phyloP scores from a whole-genome alignment of 345 rosid genomes.

The Triadica sebifera region DNA sequence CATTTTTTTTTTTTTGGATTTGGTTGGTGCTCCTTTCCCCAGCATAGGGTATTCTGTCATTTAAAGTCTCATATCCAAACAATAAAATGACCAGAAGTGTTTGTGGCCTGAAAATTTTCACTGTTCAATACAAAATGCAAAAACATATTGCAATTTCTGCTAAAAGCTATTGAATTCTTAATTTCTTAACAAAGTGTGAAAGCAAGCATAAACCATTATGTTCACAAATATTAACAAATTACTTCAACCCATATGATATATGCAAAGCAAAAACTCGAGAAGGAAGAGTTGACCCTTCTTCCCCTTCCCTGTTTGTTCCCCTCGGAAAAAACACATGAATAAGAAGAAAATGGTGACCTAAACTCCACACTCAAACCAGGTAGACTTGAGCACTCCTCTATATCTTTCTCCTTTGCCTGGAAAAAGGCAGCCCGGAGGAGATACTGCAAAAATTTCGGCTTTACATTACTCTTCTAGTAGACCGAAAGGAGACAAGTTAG shows the following conservation, averaged over 20 bases:
- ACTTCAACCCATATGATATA: background rate
- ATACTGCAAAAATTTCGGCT: constrained; percentile 28
- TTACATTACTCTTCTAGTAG: constrained; percentile 15
- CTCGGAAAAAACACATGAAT: background rate
- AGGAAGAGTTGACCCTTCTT: constrained; percentile 9
- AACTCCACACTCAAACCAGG: constrained; percentile 21
- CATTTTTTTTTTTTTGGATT: too few relatives aligned
- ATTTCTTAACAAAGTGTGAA: background rate
- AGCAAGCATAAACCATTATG: background rate
- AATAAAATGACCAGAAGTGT: too few relatives aligned
- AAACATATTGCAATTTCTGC: background rate
- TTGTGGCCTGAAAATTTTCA: too few relatives aligned
- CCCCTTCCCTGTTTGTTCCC: background rate
- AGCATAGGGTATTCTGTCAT: too few relatives aligned
- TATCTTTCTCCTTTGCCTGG: constrained; percentile 15
- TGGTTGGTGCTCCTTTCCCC: too few relatives aligned
- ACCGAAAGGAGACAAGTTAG: constrained; percentile 20
- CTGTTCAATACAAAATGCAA: background rate
- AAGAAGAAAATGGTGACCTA: background rate
- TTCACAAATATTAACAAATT: constrained; percentile 8
- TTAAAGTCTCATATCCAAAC: too few relatives aligned
- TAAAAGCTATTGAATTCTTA: constrained; percentile 2
- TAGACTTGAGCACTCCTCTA: background rate
- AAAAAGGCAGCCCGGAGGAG: constrained; percentile 12
- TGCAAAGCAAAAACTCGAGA: background rate